These are phyloP conservation scores for Phytophthora sojae DNA, from an alignment of 352 stramenopile genomes.

Conservation along the genomic window DNA sequence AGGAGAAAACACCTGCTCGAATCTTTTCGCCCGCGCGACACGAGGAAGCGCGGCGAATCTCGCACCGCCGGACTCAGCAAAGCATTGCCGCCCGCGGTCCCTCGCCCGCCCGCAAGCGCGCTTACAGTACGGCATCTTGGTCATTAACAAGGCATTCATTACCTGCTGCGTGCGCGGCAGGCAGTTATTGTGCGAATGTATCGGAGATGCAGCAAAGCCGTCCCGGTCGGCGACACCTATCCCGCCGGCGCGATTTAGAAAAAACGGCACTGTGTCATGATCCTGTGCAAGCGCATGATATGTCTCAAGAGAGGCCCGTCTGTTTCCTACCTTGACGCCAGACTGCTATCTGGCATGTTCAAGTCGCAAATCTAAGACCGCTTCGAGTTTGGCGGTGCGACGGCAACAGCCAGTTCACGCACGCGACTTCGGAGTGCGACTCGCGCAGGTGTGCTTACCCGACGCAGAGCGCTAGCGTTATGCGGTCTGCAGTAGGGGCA, in stretches of 20 bases:
- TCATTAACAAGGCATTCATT: constrained; percentile 6
- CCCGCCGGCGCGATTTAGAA: constrained; percentile 16
- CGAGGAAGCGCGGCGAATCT: constrained; percentile 18
- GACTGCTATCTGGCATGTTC: constrained; percentile 21
- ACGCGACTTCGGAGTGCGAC: constrained; percentile 4
- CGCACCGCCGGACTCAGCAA: constrained; percentile 1
- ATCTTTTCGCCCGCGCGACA: constrained; percentile 23
- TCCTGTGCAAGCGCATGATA: background rate
- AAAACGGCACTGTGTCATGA: constrained; percentile 6
- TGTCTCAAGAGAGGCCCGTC: background rate
- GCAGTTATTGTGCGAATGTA: constrained; percentile 34
- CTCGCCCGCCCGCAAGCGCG: background rate
- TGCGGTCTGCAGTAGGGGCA: background rate
- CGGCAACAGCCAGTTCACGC: constrained; percentile 32
- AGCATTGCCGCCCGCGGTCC: background rate
- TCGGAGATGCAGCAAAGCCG: constrained; percentile 31
- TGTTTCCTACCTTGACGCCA: background rate
- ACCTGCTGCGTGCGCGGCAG: constrained; percentile 1
- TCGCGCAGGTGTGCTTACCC: background rate
- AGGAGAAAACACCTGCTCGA: constrained; percentile 39
- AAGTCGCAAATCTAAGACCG: constrained; percentile 27
- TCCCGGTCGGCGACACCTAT: constrained; percentile 18
- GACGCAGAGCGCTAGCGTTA: background rate
- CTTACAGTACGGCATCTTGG: background rate
- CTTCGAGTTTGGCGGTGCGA: constrained; percentile 24